phyloP scores from a whole-genome alignment of 345 rosid species.

The Camelina sativa region DNA sequence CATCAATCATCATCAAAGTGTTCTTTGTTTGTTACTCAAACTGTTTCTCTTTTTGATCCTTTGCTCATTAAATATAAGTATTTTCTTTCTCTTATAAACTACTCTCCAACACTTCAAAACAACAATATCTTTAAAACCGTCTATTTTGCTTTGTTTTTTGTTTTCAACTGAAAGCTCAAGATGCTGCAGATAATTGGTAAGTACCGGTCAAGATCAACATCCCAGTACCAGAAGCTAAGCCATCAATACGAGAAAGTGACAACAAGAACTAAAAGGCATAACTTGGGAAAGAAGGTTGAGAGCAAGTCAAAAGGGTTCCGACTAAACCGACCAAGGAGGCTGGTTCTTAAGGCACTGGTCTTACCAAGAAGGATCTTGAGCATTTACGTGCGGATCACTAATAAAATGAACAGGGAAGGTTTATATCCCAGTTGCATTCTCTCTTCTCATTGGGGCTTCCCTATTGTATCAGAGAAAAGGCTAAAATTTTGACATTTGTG shows the following conservation, averaged over 20 bases:
- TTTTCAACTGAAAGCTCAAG: constrained; percentile 19
- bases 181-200: constrained; percentile 33
- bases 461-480: constrained; percentile 41
- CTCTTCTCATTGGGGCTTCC: constrained; percentile 68
- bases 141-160: constrained; percentile 1
- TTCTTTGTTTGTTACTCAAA: constrained; percentile 35
- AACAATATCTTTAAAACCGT: constrained; percentile 10
- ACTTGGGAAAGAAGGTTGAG: constrained; percentile 45
- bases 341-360: constrained; percentile 53
- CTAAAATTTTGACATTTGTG: constrained; percentile 28
- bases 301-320: constrained; percentile 56
- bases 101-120: background rate
- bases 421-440: constrained; percentile 54
- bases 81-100: background rate
- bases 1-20: constrained; percentile 39
- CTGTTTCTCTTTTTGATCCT: constrained; percentile 22
- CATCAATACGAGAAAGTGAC: constrained; percentile 37
- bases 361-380: constrained; percentile 44
- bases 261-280: constrained; percentile 43
- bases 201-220: constrained; percentile 25
- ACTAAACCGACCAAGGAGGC: constrained; percentile 53
- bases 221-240: constrained; percentile 52
- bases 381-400: constrained; percentile 47
- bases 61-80: constrained; percentile 1
- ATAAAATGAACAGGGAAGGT: constrained; percentile 55